Evolutionary conservation across 1,139 yeast genomes (phyloP).

Genomic region (Yamadazyma songkhlaensis): DNA sequence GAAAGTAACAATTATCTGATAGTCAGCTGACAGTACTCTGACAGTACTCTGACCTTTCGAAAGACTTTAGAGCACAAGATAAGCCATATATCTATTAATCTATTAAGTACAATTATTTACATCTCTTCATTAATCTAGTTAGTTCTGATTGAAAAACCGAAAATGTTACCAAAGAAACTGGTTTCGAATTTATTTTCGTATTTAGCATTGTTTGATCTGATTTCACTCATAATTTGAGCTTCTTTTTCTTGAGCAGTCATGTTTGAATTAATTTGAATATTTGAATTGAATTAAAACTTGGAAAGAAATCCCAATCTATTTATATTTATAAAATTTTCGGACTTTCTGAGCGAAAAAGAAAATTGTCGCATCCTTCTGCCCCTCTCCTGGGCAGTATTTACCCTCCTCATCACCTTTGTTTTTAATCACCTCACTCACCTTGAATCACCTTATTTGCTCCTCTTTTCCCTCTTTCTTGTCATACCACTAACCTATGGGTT

Average conservation of each 20-base stretch:
- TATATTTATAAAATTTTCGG: constrained; percentile 1
- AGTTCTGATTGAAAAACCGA: constrained; percentile 33
- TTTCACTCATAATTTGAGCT: constrained; percentile 48
- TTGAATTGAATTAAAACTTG: neutral
- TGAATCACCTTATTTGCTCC: no score
- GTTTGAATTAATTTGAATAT: constrained; percentile 5
- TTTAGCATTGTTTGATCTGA: constrained; percentile 33
- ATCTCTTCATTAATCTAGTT: constrained; percentile 9
- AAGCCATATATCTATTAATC: neutral
- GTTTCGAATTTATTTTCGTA: constrained; percentile 45
- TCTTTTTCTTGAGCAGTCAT: constrained; percentile 45
- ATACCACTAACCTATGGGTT: no score
- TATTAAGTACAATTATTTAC: neutral
- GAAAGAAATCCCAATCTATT: neutral
- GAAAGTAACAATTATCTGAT: no score
- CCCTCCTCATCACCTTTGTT: no score
- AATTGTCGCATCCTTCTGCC: constrained; percentile 1
- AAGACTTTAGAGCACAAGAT: neutral
- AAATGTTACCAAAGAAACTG: constrained; percentile 42
- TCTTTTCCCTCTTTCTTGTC: no score
- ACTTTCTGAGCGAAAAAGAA: neutral
- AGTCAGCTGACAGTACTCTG: no score
- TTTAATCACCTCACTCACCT: no score
- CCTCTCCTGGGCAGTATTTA: neutral
- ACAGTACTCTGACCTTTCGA: no score